phyloP scores from a whole-genome alignment of 2,329 filamentous ascomycete genomes.

The Calycina herbarum region DNA sequence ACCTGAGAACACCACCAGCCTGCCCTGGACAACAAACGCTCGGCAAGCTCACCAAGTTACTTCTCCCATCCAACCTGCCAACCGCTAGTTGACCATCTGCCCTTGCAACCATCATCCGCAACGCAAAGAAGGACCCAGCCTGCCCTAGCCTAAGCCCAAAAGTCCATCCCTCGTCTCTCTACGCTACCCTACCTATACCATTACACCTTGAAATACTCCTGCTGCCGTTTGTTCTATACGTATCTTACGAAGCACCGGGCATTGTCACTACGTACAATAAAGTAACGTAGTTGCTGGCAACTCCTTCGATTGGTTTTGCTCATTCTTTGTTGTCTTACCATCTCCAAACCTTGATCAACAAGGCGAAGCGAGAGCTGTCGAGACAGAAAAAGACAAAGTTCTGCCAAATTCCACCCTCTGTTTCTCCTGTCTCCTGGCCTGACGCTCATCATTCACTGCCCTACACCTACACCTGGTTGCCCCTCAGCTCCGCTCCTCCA shows the following conservation, averaged over 20 bases:
- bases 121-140: neutral
- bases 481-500: neutral
- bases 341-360: neutral
- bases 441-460: slow-evolving; percentile 1
- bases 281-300: neutral
- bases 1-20: neutral
- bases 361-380: neutral
- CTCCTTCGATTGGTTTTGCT: neutral
- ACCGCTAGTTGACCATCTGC: neutral
- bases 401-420: neutral
- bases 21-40: neutral
- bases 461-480: neutral
- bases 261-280: neutral
- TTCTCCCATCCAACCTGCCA: neutral
- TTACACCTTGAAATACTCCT: neutral
- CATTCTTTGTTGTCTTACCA: neutral
- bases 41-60: neutral
- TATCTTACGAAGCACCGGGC: neutral
- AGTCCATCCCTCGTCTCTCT: neutral
- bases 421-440: neutral
- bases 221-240: neutral
- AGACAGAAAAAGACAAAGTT: neutral
- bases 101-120: slow-evolving; percentile 1
- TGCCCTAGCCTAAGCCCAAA: neutral
- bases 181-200: neutral